phyloP scores from a whole-genome alignment of 169 alveolate genomes.

The Plasmodium reichenowi region DNA sequence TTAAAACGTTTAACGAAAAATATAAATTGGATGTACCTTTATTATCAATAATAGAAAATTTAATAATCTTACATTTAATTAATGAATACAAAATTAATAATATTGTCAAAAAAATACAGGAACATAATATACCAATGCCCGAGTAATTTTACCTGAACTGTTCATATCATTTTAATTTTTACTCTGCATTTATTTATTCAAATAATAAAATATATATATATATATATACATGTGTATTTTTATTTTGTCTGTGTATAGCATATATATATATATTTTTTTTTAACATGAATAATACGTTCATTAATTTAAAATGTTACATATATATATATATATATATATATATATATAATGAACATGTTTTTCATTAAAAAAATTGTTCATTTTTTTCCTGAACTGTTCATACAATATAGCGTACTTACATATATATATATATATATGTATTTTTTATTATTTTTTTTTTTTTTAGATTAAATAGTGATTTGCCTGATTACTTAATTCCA shows the following conservation, averaged over 20 bases:
- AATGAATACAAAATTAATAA: slow-evolving; percentile 69
- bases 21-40: slow-evolving; percentile 73
- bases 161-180: too few species aligned
- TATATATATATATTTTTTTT: not conserved
- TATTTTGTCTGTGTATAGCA: not conserved
- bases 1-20: slow-evolving; percentile 42
- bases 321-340: too few species aligned
- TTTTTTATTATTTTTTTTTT: too few species aligned
- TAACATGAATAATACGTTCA: not conserved
- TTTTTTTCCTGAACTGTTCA: too few species aligned
- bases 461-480: slow-evolving; percentile 63
- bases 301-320: too few species aligned
- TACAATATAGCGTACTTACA: too few species aligned
- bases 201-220: not conserved
- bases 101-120: slow-evolving; percentile 62
- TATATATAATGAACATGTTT: too few species aligned
- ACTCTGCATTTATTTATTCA: not conserved
- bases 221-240: not conserved
- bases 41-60: slow-evolving; percentile 44
- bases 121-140: slow-evolving; percentile 73
- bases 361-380: too few species aligned
- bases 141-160: slow-evolving; percentile 4
- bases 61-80: slow-evolving; percentile 57
- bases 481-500: slow-evolving; percentile 44
- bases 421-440: too few species aligned